These are phyloP conservation scores for Chrysanthemum makinoi DNA, from an alignment of 129 eudicot species.

Conservation along the genomic window DNA sequence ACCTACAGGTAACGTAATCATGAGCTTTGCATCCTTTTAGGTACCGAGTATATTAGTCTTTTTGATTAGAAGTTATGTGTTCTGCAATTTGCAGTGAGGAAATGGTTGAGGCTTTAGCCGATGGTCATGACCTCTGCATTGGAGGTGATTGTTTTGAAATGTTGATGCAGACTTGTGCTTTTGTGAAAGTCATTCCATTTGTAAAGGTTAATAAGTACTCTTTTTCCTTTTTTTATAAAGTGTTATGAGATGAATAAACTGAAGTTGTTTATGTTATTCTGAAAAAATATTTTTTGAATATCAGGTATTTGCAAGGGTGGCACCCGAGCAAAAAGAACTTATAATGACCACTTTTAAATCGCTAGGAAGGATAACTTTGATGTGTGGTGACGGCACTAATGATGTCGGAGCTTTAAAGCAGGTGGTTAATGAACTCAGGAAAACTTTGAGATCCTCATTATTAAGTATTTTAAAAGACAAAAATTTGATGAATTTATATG, in stretches of 20 bases:
- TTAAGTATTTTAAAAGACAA: too few species aligned
- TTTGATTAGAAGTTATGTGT: neutral
- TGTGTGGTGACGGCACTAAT: slow-evolving; percentile 64
- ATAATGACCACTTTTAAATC: slow-evolving; percentile 78
- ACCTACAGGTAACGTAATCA: slow-evolving; percentile 52
- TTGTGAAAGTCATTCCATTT: slow-evolving; percentile 73
- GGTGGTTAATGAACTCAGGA: slow-evolving; percentile 32
- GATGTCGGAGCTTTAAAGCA: slow-evolving; percentile 97
- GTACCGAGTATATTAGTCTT: neutral
- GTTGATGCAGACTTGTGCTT: slow-evolving; percentile 80
- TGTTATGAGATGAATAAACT: neutral
- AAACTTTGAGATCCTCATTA: too few species aligned
- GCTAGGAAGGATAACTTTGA: slow-evolving; percentile 57
- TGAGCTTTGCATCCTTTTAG: neutral
- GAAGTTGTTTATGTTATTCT: slow-evolving; percentile 6
- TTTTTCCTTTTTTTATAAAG: too few species aligned
- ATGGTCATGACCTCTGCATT: slow-evolving; percentile 46
- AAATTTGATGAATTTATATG: slow-evolving; percentile 9
- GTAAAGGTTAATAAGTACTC: slow-evolving; percentile 54
- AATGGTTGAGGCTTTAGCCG: slow-evolving; percentile 52
- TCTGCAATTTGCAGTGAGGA: slow-evolving; percentile 39
- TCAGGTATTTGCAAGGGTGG: slow-evolving; percentile 96
- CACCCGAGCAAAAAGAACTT: slow-evolving; percentile 96
- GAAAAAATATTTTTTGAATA: neutral
- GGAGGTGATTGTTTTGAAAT: slow-evolving; percentile 92